Evolutionary conservation across 306 rosid species (phyloP), one percentile per base, ranked within the genome.

Genomic region (Erythrophleum fordii): DNA sequence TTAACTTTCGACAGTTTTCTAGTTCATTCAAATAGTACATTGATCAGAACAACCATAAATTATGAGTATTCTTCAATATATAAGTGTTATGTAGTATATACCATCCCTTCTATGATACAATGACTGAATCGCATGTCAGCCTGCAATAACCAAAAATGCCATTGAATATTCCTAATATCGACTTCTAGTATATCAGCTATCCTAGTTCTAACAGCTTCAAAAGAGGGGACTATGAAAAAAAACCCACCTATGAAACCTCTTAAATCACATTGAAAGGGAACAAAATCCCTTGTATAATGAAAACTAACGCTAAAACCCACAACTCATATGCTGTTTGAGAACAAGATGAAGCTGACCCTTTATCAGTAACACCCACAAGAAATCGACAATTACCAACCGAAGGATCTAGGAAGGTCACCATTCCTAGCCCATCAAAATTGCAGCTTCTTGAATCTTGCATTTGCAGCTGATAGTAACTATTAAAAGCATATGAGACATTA

Each of bases 391-490:
- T 88, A 11, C 96, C 98, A 80, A 91, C 73, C 17, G 99, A 95
- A 80, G 99, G 99, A 69, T 95, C 97, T 10, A 74, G 80, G 83
- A 86, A 95, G 14, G 99, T 93, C 61, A 95, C 89, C 86, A 93
- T 78, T 46, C 94, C 99, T 74, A 93, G 92, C 37, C 99, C 98
- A 69, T 90, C 98, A 73, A 95, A 95, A 66, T 91, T 85, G 9
- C 99, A 95, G 90, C 98, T 95, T 70, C 64, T 49, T 28, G 84
- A 87, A 13, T 93, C 87, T 80, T 95, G 99, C 97, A 89, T 88
- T 65, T 84, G 93, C 53, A 90, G 86, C 93, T 95, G 99, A 87
- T 95, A 95, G 85, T 90, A 95, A 83, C 98, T 91, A 87, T 95
- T 95, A 77, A 95, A 95, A 45, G 99, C 98, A 76, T 95, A 95